Percentiles rank a stretch among this genome's conserved stretches.
These are phyloP conservation scores for Cladophialophora immunda DNA, from an alignment of 2,329 filamentous ascomycete genomes.

Conservation along the genomic window DNA sequence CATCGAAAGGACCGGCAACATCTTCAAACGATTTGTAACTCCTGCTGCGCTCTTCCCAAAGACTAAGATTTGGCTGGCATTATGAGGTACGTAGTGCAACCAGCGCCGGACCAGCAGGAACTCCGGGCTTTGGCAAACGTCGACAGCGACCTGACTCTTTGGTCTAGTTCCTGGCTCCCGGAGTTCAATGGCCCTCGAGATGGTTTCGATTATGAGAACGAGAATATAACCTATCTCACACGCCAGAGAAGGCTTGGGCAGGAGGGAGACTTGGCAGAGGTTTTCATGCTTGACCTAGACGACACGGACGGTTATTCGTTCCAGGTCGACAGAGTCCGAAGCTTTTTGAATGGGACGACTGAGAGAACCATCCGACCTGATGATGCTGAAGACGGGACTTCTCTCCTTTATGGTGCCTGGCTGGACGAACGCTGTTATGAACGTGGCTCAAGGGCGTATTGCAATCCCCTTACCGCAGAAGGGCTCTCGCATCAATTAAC, in stretches of 20 bases:
- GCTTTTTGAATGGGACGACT: slow-evolving; percentile 7
- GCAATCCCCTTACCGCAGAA: slow-evolving; percentile 17
- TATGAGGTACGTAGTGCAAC: neutral
- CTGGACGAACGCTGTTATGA: slow-evolving; percentile 15
- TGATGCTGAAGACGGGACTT: neutral
- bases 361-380: slow-evolving; percentile 8
- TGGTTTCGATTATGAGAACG: slow-evolving; percentile 6
- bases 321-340: neutral
- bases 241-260: neutral
- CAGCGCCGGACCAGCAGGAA: neutral
- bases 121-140: neutral
- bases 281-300: slow-evolving; percentile 4
- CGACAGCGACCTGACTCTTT: neutral
- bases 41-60: neutral
- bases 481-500: slow-evolving; percentile 4
- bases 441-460: neutral
- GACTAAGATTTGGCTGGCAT: neutral
- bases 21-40: neutral
- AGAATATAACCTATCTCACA: slow-evolving; percentile 2
- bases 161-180: neutral
- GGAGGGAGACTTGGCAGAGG: neutral
- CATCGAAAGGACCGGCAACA: neutral
- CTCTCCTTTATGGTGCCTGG: slow-evolving; percentile 12
- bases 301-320: slow-evolving; percentile 4
- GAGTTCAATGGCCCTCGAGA: slow-evolving; percentile 1